A percentile compares a stretch with the other conserved stretches of the same genome.
Evolutionary conservation across 495 filamentous ascomycete genomes (phyloP).

Genomic region (Hypoxylon rickii): DNA sequence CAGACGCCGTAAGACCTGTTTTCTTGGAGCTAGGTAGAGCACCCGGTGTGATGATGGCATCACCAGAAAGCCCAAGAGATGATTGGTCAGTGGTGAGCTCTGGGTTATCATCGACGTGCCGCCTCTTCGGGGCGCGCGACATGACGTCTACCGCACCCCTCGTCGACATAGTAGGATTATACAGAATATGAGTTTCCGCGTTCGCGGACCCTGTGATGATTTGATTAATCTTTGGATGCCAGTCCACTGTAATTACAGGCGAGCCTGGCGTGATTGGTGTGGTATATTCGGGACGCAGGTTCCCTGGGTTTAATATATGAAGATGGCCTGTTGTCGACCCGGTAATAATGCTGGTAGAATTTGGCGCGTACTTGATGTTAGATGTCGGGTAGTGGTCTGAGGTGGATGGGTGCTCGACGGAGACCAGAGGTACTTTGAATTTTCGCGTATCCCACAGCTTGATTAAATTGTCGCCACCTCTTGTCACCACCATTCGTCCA

Average conservation of each 20-base stretch:
- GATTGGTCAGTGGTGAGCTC: slow-evolving; percentile 80
- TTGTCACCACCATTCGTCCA: slow-evolving; percentile 83
- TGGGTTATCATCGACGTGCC: slow-evolving; percentile 92
- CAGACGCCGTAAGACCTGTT: slow-evolving; percentile 76
- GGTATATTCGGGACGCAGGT: slow-evolving; percentile 78
- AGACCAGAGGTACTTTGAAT: slow-evolving; percentile 85
- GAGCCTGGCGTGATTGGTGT: slow-evolving; percentile 84
- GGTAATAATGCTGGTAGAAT: slow-evolving; percentile 79
- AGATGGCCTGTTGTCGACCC: slow-evolving; percentile 86
- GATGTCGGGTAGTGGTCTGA: slow-evolving; percentile 80
- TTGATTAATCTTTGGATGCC: slow-evolving; percentile 95
- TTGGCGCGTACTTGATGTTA: slow-evolving; percentile 88
- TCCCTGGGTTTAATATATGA: slow-evolving; percentile 91
- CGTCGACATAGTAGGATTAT: slow-evolving; percentile 78
- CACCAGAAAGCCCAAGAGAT: slow-evolving; percentile 78
- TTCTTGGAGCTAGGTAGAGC: slow-evolving; percentile 48
- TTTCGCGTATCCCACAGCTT: slow-evolving; percentile 97
- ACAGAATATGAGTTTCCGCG: slow-evolving; percentile 85
- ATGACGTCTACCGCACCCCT: slow-evolving; percentile 87
- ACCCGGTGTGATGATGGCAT: slow-evolving; percentile 74
- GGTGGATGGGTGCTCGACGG: slow-evolving; percentile 78
- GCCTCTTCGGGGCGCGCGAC: slow-evolving; percentile 89
- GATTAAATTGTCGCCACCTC: slow-evolving; percentile 82
- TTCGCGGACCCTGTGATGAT: slow-evolving; percentile 93
- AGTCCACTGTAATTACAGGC: slow-evolving; percentile 80